Evolutionary conservation across 306 rosid species (phyloP).

Genomic region (Cucumis melo): DNA sequence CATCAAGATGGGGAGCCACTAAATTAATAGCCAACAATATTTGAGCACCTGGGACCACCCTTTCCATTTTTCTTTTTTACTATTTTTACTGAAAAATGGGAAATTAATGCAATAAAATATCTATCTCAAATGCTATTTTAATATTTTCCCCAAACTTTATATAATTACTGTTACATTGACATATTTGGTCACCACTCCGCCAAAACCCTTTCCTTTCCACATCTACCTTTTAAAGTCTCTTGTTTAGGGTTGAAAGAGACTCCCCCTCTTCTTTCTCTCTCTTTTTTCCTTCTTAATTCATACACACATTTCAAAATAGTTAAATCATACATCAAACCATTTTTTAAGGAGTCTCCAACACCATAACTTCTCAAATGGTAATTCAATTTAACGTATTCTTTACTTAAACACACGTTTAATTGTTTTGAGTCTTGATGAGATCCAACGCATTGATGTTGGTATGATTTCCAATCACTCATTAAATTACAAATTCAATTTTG

Average conservation of each 20-base stretch:
- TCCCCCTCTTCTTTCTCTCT: no score
- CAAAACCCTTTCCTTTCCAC: not conserved
- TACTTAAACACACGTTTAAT: no score
- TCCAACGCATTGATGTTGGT: no score
- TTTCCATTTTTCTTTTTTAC: not conserved
- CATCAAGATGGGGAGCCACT: not conserved
- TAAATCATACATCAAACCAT: no score
- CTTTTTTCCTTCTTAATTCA: no score
- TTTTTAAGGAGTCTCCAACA: no score
- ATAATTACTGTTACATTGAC: slow-evolving; percentile 1
- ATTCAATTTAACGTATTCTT: no score
- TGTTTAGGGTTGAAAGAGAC: not conserved
- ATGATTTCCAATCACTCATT: no score
- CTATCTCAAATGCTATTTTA: not conserved
- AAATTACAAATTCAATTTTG: no score
- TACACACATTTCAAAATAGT: no score
- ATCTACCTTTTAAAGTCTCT: not conserved
- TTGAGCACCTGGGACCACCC: not conserved
- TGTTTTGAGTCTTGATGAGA: no score
- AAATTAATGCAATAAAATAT: not conserved
- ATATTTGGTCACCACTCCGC: not conserved
- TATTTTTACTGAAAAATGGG: not conserved
- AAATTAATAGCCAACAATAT: not conserved
- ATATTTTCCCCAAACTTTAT: not conserved
- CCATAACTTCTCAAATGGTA: no score